Evolutionary conservation across 441 rosid species (phyloP).

Genomic region (Pelargonium citronellum): DNA sequence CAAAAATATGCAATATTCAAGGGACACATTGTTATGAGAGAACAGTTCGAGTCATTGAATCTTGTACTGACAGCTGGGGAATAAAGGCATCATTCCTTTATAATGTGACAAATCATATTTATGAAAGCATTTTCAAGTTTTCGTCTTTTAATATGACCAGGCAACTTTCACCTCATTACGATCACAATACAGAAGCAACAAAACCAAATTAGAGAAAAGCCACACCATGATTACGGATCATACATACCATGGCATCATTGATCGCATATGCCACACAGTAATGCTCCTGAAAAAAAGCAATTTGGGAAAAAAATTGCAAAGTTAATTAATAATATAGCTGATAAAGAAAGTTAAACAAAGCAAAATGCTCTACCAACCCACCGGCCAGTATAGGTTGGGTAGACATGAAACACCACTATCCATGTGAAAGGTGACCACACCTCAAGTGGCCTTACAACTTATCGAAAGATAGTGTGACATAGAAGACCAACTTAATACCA

Average conservation of each 20-base stretch:
- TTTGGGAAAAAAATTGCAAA: constrained; percentile 12
- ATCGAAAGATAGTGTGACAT: not conserved
- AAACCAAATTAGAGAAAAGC: constrained; percentile 2
- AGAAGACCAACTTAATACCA: not conserved
- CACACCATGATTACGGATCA: constrained; percentile 1
- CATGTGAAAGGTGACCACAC: not conserved
- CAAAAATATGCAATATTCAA: no score
- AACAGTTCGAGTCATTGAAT: no score
- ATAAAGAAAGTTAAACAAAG: not conserved
- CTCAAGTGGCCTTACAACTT: not conserved
- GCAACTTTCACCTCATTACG: not conserved
- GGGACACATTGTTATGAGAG: no score
- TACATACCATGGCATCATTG: constrained; percentile 72
- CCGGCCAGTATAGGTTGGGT: constrained; percentile 5
- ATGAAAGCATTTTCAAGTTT: not conserved
- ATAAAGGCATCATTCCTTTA: no score
- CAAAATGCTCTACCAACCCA: not conserved
- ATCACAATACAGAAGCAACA: constrained; percentile 2
- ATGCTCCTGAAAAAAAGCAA: constrained; percentile 56
- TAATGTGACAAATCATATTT: not conserved
- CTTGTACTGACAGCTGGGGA: no score
- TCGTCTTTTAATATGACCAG: not conserved
- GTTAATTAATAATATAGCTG: not conserved
- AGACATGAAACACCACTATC: not conserved
- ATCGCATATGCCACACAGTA: constrained; percentile 81